Conservation (phyloP, 331 rosid genomes). For the Quercus phellos region DNA sequence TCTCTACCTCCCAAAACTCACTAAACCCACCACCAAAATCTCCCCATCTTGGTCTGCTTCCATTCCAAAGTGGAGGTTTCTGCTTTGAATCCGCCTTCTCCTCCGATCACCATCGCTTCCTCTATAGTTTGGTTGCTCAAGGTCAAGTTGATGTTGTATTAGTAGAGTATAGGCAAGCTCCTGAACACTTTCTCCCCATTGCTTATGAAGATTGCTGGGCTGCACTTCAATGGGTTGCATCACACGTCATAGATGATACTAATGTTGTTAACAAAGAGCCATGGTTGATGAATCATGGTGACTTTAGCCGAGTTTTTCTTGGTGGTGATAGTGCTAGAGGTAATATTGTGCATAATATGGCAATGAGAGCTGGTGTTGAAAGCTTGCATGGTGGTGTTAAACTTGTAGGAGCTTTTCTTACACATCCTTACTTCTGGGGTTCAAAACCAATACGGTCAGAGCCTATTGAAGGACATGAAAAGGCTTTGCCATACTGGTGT, state of each 20-base stretch:
- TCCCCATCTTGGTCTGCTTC: conserved; percentile 46
- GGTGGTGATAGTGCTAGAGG: conserved; percentile 65
- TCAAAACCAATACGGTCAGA: conserved; percentile 37
- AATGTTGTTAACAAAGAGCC: conserved; percentile 23
- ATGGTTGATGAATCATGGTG: conserved; percentile 37
- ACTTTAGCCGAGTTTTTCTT: conserved; percentile 32
- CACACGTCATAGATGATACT: background rate
- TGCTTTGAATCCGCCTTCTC: conserved; percentile 38
- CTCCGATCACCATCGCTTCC: conserved; percentile 8
- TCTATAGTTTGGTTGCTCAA: conserved; percentile 26
- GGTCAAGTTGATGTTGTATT: conserved; percentile 29
- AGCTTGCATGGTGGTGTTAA: conserved; percentile 24
- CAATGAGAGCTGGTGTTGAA: conserved; percentile 34
- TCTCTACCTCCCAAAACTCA: conserved; percentile 33
- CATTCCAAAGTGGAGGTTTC: conserved; percentile 52
- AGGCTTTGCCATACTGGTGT: background rate
- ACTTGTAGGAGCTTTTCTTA: conserved; percentile 18
- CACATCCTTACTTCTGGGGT: conserved; percentile 43
- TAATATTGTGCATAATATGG: conserved; percentile 39
- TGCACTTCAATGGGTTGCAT: conserved; percentile 42
- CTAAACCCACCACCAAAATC: background rate
- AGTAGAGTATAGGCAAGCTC: conserved; percentile 53
- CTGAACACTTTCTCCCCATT: conserved; percentile 39
- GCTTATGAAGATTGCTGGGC: conserved; percentile 54
- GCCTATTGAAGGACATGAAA: conserved; percentile 15